Evolutionary conservation across 805 yeast genomes (phyloP).

Genomic region (Candida sakaeoensis): DNA sequence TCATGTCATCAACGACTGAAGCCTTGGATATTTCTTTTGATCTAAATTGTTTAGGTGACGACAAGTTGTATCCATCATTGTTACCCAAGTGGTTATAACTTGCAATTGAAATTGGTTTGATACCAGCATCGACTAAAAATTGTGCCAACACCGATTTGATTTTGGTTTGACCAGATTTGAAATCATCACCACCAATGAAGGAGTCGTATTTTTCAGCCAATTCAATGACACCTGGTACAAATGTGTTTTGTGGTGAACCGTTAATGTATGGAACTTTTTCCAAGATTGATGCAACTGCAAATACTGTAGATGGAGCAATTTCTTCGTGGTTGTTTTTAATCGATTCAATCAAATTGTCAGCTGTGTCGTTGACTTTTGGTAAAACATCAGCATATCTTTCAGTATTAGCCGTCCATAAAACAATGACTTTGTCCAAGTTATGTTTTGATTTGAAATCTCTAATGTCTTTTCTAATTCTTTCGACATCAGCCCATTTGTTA

Average conservation of each 20-base stretch:
- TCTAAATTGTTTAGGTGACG: conserved; percentile 89
- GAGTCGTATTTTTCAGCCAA: conserved; percentile 73
- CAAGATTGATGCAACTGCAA: conserved; percentile 89
- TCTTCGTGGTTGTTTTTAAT: conserved; percentile 79
- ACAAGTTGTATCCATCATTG: conserved; percentile 90
- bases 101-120: conserved; percentile 89
- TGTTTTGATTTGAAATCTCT: conserved; percentile 69
- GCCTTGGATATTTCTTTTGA: conserved; percentile 93
- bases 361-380: conserved; percentile 82
- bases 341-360: conserved; percentile 69
- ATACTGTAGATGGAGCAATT: conserved; percentile 88
- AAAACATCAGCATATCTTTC: conserved; percentile 83
- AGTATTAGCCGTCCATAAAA: conserved; percentile 96
- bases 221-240: conserved; percentile 92
- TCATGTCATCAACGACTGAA: conserved; percentile 91
- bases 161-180: conserved; percentile 95
- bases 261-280: conserved; percentile 89
- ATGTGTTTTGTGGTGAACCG: conserved; percentile 97
- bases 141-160: conserved; percentile 95
- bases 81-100: conserved; percentile 96
- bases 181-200: conserved; percentile 95
- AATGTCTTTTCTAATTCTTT: conserved; percentile 80
- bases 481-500: conserved; percentile 87
- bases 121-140: conserved; percentile 95
- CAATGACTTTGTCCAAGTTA: conserved; percentile 78